Conservation (phyloP, 2,329 filamentous ascomycete species). For the Myotisia sp. region DNA sequence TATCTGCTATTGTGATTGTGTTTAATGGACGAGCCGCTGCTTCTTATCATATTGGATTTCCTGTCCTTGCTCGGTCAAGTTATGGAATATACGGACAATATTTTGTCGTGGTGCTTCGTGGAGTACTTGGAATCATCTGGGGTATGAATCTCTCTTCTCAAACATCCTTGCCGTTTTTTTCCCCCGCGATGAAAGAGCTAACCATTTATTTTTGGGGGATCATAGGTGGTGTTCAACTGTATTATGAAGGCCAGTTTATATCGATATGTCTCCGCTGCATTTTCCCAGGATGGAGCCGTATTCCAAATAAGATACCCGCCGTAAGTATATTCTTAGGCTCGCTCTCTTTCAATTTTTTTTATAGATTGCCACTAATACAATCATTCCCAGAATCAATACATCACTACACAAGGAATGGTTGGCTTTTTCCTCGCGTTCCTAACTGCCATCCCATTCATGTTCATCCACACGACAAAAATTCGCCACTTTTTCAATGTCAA, state of each 20-base stretch:
- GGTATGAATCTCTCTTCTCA: no score
- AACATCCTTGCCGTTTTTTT: no score
- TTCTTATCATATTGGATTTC: constrained; percentile 14
- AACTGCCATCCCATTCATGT: constrained; percentile 18
- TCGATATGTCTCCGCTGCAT: constrained; percentile 17
- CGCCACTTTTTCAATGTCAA: constrained; percentile 26
- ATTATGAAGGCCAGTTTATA: constrained; percentile 16
- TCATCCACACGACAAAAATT: constrained; percentile 25
- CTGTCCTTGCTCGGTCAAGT: constrained; percentile 11
- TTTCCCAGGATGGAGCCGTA: constrained; percentile 15
- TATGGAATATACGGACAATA: constrained; percentile 14
- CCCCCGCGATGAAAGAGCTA: no score
- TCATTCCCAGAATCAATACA: constrained; percentile 12
- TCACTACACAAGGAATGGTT: constrained; percentile 16
- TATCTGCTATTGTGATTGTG: constrained; percentile 14
- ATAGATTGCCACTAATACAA: background rate
- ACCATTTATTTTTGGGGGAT: background rate
- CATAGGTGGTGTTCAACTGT: constrained; percentile 14
- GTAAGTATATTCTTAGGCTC: constrained; percentile 4
- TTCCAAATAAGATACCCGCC: constrained; percentile 16
- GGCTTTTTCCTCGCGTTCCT: constrained; percentile 17
- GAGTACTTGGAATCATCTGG: constrained; percentile 13
- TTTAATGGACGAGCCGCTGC: constrained; percentile 13
- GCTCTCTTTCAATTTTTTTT: background rate
- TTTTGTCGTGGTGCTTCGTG: constrained; percentile 13